Percentiles rank a stretch among this genome's conserved stretches.
Evolutionary conservation across 345 rosid genomes (phyloP).

Genomic region (Raphanus raphanistrum): DNA sequence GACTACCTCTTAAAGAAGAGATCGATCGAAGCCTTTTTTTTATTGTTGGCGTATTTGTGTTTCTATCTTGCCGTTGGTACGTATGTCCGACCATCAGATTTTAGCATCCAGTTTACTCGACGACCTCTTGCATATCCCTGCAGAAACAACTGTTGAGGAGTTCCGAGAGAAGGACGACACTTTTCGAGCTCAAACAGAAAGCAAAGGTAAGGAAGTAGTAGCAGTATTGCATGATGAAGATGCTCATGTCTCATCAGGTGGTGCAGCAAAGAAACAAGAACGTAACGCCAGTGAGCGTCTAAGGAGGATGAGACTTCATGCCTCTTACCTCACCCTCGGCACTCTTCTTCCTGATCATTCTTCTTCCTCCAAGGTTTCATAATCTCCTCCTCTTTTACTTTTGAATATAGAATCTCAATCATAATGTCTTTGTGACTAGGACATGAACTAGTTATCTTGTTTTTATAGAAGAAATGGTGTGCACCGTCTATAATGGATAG

Average conservation of each 20-base stretch:
- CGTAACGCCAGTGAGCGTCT: constrained; percentile 40
- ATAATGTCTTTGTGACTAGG: not conserved
- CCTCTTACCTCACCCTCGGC: constrained; percentile 40
- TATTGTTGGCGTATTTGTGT: not conserved
- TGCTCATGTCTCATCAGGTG: constrained; percentile 19
- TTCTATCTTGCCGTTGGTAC: constrained; percentile 6
- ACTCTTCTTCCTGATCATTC: constrained; percentile 40
- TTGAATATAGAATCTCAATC: not conserved
- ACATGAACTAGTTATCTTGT: not conserved
- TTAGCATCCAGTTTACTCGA: constrained; percentile 20
- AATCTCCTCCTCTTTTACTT: not conserved
- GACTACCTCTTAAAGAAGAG: not conserved
- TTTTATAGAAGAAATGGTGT: constrained; percentile 37
- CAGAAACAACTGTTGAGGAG: constrained; percentile 21
- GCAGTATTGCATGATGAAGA: not conserved
- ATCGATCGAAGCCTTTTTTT: constrained; percentile 4
- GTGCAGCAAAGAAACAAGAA: constrained; percentile 36
- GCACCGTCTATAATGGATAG: constrained; percentile 38
- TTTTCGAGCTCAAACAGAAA: constrained; percentile 12
- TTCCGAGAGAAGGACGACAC: constrained; percentile 8
- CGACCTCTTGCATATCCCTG: constrained; percentile 34
- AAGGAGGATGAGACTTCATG: constrained; percentile 40
- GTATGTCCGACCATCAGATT: constrained; percentile 27
- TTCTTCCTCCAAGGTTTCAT: constrained; percentile 34
- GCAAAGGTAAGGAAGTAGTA: constrained; percentile 19